Conservation (phyloP, 2,329 filamentous ascomycete species). For the Trichoderma breve region DNA sequence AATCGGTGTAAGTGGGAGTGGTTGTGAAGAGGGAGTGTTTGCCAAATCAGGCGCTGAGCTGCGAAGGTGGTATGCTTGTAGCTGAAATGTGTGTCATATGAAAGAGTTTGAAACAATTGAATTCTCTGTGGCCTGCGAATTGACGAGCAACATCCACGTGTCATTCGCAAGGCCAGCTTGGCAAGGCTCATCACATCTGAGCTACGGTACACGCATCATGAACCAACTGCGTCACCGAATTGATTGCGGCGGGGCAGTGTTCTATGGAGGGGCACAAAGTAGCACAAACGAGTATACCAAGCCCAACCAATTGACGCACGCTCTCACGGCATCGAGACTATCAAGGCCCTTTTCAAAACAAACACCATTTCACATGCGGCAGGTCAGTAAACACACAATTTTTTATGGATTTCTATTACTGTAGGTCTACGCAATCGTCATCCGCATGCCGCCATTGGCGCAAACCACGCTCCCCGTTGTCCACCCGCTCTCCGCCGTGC, state of each 20-base stretch:
- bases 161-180: not conserved
- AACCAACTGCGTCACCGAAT: not conserved
- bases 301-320: not conserved
- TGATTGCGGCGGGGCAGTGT: not conserved
- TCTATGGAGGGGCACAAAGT: not conserved
- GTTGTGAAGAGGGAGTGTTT: not conserved
- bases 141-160: not conserved
- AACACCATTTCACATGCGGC: not conserved
- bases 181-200: not conserved
- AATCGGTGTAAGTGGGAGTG: not conserved
- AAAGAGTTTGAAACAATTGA: not conserved
- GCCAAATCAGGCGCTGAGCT: not conserved
- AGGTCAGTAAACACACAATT: not conserved
- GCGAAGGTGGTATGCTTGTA: not conserved
- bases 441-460: slow-evolving; percentile 58
- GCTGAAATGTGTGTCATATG: not conserved
- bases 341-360: not conserved
- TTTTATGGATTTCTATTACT: not conserved
- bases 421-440: slow-evolving; percentile 34
- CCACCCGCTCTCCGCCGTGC: slow-evolving; percentile 63
- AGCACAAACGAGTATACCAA: not conserved
- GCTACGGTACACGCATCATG: not conserved
- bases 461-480: slow-evolving; percentile 70
- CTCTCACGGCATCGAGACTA: not conserved
- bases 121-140: not conserved